These are phyloP conservation scores for Pelomyxa schiedti DNA, from an alignment of 78 protist species.

Conservation along the genomic window DNA sequence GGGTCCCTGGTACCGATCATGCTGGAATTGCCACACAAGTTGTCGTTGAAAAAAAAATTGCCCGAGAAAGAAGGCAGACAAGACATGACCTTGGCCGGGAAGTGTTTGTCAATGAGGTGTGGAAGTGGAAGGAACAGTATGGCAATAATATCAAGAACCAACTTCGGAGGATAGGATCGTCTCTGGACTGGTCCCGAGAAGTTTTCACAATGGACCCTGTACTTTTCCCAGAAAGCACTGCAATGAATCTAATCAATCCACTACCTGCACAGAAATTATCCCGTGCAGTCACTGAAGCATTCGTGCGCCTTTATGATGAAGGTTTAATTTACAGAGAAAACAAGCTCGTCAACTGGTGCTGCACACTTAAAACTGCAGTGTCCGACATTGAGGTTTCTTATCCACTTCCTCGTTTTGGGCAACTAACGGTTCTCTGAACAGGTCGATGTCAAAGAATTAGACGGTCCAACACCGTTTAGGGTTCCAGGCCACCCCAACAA, in stretches of 20 bases:
- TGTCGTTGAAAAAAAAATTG: constrained; percentile 87
- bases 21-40: constrained; percentile 88
- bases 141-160: constrained; percentile 82
- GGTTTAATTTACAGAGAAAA: constrained; percentile 69
- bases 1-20: constrained; percentile 98
- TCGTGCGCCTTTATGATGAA: constrained; percentile 67
- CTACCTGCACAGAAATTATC: not conserved
- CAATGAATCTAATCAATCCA: no score
- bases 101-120: constrained; percentile 74
- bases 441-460: constrained; percentile 70
- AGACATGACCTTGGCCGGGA: constrained; percentile 92
- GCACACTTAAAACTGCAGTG: constrained; percentile 90
- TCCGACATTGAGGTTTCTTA: constrained; percentile 89
- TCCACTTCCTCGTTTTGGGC: constrained; percentile 7
- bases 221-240: not conserved
- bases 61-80: constrained; percentile 28
- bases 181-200: constrained; percentile 96
- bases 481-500: constrained; percentile 74
- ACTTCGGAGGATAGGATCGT: constrained; percentile 78
- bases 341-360: constrained; percentile 96
- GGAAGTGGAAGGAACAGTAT: constrained; percentile 88
- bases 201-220: constrained; percentile 89
- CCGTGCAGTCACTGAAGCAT: constrained; percentile 81
- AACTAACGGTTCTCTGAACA: no score
- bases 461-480: constrained; percentile 15